Evolutionary conservation across 768 basidiomycete species (phyloP), one percentile per base, ranked within the genome.

Genomic region (Imleria badia): DNA sequence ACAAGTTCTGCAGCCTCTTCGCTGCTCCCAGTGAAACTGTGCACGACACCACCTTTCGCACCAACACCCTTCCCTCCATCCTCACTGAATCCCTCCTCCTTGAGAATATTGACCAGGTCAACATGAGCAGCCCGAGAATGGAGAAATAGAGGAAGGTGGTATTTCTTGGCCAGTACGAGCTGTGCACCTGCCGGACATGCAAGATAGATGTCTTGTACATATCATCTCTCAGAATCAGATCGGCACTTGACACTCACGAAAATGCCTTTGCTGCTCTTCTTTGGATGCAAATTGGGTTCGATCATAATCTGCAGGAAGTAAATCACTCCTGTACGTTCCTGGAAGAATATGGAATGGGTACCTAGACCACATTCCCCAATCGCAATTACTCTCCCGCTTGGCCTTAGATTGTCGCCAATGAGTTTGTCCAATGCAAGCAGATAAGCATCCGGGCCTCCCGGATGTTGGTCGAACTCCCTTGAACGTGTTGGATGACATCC

Each of bases 401-500:
- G 81, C 26, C 74, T 72, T 11, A 81, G 61, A 64, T 83, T 78
- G 22, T 69, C 62, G 23, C 66, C 66, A 19, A 89, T 78, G 4
- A 91, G 64, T 23, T 73, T 65, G 54, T 85, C 82, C 30, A 93
- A 72, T 17, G 77, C 82, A 10, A 71, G 56, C 12, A 91, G 68
- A 64, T 92, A 93, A 3, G 74, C 82, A 1, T 80, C 78, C 0
- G 81, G 79, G 0, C 88, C 88, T 14, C 69, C 78, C 3, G 72
- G 67, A 64, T 78, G 78, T 51, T 74, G 69, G 33, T 86, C 84
- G 52, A 91, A 89, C 65, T 92, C 87, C 8, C 59, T 69, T 1
- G 86, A 81, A 19, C 87, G 84, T 15, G 89, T 91, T 0, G 91
- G 91, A 68, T 93, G 91, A 55, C 87, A 86, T 19, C 91, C 91